These are phyloP conservation scores for Debaryomyces robertsiae DNA, from an alignment of 1,139 yeast species.

Conservation along the genomic window DNA sequence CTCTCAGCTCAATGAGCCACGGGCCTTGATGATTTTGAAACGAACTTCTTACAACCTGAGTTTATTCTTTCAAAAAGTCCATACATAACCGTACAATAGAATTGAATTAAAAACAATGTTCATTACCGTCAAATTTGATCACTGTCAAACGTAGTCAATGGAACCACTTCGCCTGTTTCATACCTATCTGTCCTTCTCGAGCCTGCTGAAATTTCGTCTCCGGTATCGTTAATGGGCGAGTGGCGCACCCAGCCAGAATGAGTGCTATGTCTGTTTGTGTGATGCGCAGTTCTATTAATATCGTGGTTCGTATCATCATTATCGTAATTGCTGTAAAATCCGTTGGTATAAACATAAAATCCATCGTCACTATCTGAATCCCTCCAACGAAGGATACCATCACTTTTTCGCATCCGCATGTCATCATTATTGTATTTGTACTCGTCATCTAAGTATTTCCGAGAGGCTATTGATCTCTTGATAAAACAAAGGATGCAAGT, in stretches of 20 bases:
- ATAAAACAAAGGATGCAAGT: slow-evolving; percentile 45
- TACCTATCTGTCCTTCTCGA: slow-evolving; percentile 14
- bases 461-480: slow-evolving; percentile 40
- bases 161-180: slow-evolving; percentile 1
- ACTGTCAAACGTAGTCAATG: slow-evolving; percentile 5
- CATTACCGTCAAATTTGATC: background rate
- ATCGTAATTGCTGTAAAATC: slow-evolving; percentile 35
- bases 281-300: background rate
- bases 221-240: slow-evolving; percentile 19
- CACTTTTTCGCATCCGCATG: slow-evolving; percentile 34
- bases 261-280: slow-evolving; percentile 13
- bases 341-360: slow-evolving; percentile 47
- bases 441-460: slow-evolving; percentile 40
- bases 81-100: background rate
- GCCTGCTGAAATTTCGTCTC: slow-evolving; percentile 21
- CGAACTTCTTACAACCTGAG: too few species aligned
- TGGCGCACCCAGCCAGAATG: slow-evolving; percentile 26
- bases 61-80: too few species aligned
- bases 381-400: slow-evolving; percentile 23
- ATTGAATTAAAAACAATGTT: slow-evolving; percentile 1
- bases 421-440: slow-evolving; percentile 37
- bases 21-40: background rate
- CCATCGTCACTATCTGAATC: slow-evolving; percentile 50
- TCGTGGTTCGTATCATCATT: slow-evolving; percentile 14
- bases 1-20: background rate